Base-by-base conservation (phyloP, 768 basidiomycete genomes). In the Pulveroboletus sp. region DNA sequence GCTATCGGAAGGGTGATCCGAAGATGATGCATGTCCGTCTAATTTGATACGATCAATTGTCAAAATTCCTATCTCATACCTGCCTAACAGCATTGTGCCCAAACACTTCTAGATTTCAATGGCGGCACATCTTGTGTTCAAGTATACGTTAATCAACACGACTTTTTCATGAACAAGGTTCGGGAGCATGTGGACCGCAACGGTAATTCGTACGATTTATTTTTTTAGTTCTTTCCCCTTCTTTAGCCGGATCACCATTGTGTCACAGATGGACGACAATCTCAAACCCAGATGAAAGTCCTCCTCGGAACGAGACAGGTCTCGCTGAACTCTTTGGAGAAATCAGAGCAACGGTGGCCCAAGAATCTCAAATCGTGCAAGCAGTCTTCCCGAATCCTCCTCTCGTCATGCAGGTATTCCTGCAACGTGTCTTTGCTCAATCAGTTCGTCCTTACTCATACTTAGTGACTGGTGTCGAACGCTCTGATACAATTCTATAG, bases 131-230 rank as follows among this genome's bases (percentile, higher is more conserved):
- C 93, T 1, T 98, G 96, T 63, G 89, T 99, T 6, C 94, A 97
- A 68, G 91, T 98, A 12, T 99, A 98, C 61, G 96, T 99, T 47
- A 99, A 98, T 61, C 96, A 99, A 64, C 96, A 99, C 60, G 96
- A 98, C 65, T 99, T 99, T 75, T 99, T 99, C 76, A 97, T 98
- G 66, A 94, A 94, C 64, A 82, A 90, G 46, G 83, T 91, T 32
- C 83, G 86, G 30, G 85, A 85, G 45, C 74, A 75, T 27, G 76
- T 77, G 51, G 69, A 77, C 13, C 69, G 71, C 34, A 74, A 80
- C 27, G 83, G 85, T 59, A 73, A 73, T n/a, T 43, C 78, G 47
- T 64, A 86, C 81, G 86, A 49, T 45, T 79, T 20, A 19, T 37
- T 8, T 45, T 66, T 27, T 30, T 27, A 30, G 43, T 9, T 22